These are phyloP conservation scores for Jackrogersella multiformis DNA, from an alignment of 495 filamentous ascomycete genomes.

Conservation along the genomic window DNA sequence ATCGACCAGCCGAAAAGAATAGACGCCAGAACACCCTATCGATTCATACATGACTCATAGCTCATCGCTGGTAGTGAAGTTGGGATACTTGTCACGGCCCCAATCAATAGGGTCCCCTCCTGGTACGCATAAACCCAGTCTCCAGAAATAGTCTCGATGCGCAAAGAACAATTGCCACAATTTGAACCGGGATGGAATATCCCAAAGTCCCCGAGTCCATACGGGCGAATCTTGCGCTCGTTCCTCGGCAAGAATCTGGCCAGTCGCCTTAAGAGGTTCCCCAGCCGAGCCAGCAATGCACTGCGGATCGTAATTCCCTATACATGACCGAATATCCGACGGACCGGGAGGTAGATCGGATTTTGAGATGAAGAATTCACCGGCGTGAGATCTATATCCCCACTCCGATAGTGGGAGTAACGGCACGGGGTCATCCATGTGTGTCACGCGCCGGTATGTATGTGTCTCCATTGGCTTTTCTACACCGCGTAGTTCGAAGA, in stretches of 20 bases:
- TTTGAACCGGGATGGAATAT: constrained; percentile 70
- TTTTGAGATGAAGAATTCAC: constrained; percentile 86
- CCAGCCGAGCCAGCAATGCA: constrained; percentile 72
- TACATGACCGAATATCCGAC: constrained; percentile 74
- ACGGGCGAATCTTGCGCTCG: constrained; percentile 29
- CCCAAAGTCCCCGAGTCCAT: constrained; percentile 31
- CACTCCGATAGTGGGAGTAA: constrained; percentile 84
- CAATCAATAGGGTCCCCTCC: constrained; percentile 78
- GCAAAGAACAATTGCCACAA: constrained; percentile 94
- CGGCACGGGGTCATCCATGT: constrained; percentile 87
- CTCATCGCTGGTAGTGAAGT: constrained; percentile 39
- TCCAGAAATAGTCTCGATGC: constrained; percentile 96
- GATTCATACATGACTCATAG: constrained; percentile 32
- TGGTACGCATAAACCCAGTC: constrained; percentile 88
- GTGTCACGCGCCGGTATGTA: constrained; percentile 82
- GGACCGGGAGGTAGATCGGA: constrained; percentile 69
- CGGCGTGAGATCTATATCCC: constrained; percentile 85
- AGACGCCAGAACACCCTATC: constrained; percentile 10
- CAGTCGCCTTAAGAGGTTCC: constrained; percentile 38
- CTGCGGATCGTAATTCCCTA: constrained; percentile 71
- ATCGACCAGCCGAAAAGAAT: constrained; percentile 6
- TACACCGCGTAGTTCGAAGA: constrained; percentile 63
- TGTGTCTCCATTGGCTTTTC: constrained; percentile 40
- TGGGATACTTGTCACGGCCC: constrained; percentile 59
- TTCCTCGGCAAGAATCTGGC: constrained; percentile 28